A percentile compares a stretch with the other conserved stretches of the same genome.
Conservation (phyloP, 2,329 filamentous ascomycete genomes). For the Monosporascus sp. region DNA sequence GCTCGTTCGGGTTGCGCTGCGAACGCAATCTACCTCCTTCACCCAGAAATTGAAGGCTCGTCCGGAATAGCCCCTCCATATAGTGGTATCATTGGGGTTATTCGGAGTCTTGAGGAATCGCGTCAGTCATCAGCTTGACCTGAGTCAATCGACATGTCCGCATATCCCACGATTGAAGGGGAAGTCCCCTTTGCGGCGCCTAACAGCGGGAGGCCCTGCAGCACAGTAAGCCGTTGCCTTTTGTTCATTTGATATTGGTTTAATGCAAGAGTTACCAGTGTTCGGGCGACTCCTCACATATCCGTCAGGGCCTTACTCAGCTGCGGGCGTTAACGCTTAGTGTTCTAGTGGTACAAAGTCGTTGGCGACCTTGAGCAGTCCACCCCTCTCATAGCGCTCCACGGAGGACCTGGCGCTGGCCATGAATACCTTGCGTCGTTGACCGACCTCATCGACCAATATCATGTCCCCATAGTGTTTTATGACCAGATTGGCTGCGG, state of each 20-base stretch:
- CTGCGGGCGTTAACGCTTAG: too few species aligned
- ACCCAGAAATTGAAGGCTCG: neutral
- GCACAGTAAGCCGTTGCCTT: constrained; percentile 9
- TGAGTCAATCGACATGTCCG: neutral
- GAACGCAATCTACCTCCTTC: neutral
- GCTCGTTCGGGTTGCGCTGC: too few species aligned
- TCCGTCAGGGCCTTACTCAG: too few species aligned
- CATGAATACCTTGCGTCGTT: constrained; percentile 1
- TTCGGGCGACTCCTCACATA: too few species aligned
- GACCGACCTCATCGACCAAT: neutral
- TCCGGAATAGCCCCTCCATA: neutral
- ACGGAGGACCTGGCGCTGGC: constrained; percentile 2
- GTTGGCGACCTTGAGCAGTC: constrained; percentile 7
- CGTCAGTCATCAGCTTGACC: neutral
- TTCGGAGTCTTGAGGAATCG: neutral
- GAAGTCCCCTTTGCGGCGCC: constrained; percentile 10
- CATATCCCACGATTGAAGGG: constrained; percentile 4
- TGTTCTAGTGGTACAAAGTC: constrained; percentile 6
- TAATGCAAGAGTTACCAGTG: constrained; percentile 1
- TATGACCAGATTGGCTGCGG: constrained; percentile 48
- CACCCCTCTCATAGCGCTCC: constrained; percentile 30
- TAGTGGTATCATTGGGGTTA: neutral
- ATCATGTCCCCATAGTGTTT: constrained; percentile 24
- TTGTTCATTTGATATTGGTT: constrained; percentile 9
- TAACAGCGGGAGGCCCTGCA: constrained; percentile 12